These are phyloP conservation scores for Vitellaria paradoxa DNA, from an alignment of 179 eudicot genomes.

Conservation along the genomic window DNA sequence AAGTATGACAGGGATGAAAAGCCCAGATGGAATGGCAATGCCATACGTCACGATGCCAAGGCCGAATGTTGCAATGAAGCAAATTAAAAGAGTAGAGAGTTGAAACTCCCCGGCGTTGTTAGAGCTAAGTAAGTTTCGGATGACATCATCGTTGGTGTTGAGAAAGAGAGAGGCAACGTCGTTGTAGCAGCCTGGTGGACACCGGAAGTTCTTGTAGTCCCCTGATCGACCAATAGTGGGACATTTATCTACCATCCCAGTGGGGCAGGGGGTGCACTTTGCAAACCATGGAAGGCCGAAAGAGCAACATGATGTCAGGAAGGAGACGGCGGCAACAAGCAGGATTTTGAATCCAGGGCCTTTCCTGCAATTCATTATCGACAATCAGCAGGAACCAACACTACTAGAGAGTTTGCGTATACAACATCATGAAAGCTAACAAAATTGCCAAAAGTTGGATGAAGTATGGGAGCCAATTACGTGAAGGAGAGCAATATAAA, in stretches of 20 bases:
- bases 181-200: constrained; percentile 70
- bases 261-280: constrained; percentile 68
- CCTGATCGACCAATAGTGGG: constrained; percentile 76
- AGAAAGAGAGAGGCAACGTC: constrained; percentile 90
- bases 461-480: neutral
- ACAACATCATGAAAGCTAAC: neutral
- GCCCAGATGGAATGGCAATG: constrained; percentile 90
- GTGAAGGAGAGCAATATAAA: neutral
- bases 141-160: constrained; percentile 88
- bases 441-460: neutral
- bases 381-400: constrained; percentile 11
- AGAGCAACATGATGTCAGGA: constrained; percentile 73
- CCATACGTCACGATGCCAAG: constrained; percentile 90
- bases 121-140: constrained; percentile 74
- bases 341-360: constrained; percentile 68
- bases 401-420: neutral
- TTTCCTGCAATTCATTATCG: constrained; percentile 47
- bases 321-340: constrained; percentile 53
- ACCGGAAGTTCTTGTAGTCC: constrained; percentile 74
- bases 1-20: constrained; percentile 85
- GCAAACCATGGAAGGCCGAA: constrained; percentile 80
- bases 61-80: constrained; percentile 46
- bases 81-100: constrained; percentile 59
- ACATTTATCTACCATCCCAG: constrained; percentile 38
- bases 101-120: constrained; percentile 44